Conservation (phyloP, 2,329 filamentous ascomycete genomes). For the Epichloe scottii region DNA sequence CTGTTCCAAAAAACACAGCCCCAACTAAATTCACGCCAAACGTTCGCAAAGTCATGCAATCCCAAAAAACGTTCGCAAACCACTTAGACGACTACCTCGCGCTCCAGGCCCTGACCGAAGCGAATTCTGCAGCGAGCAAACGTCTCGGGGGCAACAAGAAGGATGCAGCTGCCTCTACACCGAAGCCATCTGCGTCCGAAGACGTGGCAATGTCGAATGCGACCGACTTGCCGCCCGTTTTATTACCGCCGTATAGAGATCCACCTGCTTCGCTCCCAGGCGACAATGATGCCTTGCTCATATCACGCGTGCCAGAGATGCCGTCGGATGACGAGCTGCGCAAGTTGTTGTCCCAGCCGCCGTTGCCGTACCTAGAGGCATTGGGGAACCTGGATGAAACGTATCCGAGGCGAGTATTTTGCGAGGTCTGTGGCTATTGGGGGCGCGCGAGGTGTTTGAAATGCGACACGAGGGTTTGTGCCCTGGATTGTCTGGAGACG, state of each 20-base stretch:
- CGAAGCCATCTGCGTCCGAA: conserved; percentile 9
- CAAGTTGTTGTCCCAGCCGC: conserved; percentile 48
- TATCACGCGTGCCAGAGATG: conserved; percentile 42
- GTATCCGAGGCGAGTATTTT: conserved; percentile 55
- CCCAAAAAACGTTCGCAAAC: conserved; percentile 73
- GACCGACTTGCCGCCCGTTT: conserved; percentile 16
- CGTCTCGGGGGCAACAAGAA: conserved; percentile 16
- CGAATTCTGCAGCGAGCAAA: conserved; percentile 19
- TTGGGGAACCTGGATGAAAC: conserved; percentile 30
- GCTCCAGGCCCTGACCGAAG: conserved; percentile 34
- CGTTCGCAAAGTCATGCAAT: conserved; percentile 65
- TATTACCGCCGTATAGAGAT: conserved; percentile 21
- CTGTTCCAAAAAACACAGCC: conserved; percentile 13
- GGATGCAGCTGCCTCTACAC: conserved; percentile 12
- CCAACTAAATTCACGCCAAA: conserved; percentile 51
- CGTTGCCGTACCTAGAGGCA: conserved; percentile 56
- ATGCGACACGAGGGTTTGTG: conserved; percentile 68
- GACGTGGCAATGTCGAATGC: conserved; percentile 18
- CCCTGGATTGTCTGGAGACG: conserved; percentile 58
- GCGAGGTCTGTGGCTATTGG: conserved; percentile 75
- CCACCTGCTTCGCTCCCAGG: conserved; percentile 29
- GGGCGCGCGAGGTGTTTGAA: conserved; percentile 63
- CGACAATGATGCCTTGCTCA: conserved; percentile 46
- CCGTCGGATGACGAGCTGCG: conserved; percentile 51
- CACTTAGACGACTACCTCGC: conserved; percentile 71